A percentile compares a stretch with the other conserved stretches of the same genome.
Conservation (phyloP, 129 eudicot species). For the Saussurea involucrata region DNA sequence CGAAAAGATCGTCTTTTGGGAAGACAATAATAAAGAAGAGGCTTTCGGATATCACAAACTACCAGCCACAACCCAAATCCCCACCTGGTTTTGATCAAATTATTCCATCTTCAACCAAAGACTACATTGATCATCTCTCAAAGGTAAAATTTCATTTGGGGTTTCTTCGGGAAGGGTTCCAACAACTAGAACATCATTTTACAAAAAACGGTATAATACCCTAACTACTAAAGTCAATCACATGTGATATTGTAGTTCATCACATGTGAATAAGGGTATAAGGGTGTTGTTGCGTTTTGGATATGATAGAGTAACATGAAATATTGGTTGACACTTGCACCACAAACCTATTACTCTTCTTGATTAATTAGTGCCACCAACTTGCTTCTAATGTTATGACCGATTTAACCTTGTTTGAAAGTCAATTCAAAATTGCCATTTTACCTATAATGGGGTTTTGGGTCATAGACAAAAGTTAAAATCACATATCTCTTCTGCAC, state of each 20-base stretch:
- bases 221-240: no score
- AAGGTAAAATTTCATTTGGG: conserved; percentile 33
- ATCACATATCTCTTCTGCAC: not conserved
- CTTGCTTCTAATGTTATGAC: not conserved
- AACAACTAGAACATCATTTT: no score
- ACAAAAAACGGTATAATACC: no score
- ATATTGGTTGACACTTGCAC: not conserved
- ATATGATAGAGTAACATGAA: not conserved
- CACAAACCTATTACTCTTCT: not conserved
- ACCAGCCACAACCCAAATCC: conserved; percentile 48
- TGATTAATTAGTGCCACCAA: not conserved
- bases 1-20: conserved; percentile 63
- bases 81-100: conserved; percentile 28
- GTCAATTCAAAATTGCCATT: not conserved
- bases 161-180: not conserved
- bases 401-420: not conserved
- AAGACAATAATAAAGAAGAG: conserved; percentile 51
- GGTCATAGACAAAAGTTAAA: not conserved
- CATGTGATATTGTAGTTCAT: no score
- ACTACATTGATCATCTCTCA: conserved; percentile 50
- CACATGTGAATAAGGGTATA: no score
- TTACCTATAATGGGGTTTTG: not conserved
- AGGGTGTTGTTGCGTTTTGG: not conserved
- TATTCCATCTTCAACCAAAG: conserved; percentile 35
- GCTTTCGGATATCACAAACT: conserved; percentile 76